Evolutionary conservation across 129 eudicot species (phyloP).

Genomic region (Helianthus tuberosus): DNA sequence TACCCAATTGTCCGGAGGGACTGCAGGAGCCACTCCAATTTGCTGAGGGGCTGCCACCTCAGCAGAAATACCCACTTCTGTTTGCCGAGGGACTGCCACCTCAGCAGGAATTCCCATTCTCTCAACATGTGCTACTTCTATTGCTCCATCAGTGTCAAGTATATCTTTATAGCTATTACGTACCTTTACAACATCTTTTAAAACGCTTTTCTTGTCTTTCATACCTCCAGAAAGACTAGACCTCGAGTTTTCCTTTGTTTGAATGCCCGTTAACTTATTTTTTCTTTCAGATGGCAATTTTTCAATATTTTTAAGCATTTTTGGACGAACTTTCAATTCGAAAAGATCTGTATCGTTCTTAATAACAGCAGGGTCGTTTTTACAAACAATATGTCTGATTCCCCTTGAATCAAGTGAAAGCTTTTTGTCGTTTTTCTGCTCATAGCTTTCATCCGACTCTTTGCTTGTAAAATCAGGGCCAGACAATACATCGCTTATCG

Average conservation of each 20-base stretch:
- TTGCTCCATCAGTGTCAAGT: conserved; percentile 41
- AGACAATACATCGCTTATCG: conserved; percentile 35
- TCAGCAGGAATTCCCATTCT: conserved; percentile 22
- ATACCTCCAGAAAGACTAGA: conserved; percentile 29
- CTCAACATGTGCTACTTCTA: conserved; percentile 37
- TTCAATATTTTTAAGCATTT: conserved; percentile 11
- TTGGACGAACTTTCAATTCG: conserved; percentile 33
- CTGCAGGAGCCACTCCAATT: conserved; percentile 24
- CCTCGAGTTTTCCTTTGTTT: conserved; percentile 32
- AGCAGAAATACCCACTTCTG: neutral
- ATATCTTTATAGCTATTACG: conserved; percentile 45
- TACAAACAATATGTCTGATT: conserved; percentile 23
- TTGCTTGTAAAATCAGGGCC: conserved; percentile 34
- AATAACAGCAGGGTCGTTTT: conserved; percentile 39
- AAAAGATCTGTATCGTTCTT: conserved; percentile 24
- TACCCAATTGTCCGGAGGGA: conserved; percentile 59
- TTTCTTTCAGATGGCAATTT: conserved; percentile 40
- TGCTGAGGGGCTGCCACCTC: conserved; percentile 32
- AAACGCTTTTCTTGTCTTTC: conserved; percentile 42
- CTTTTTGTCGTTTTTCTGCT: conserved; percentile 44
- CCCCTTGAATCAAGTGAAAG: conserved; percentile 40
- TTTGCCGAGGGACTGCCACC: conserved; percentile 31
- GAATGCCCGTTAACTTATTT: conserved; percentile 41
- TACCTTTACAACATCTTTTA: conserved; percentile 43
- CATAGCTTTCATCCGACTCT: conserved; percentile 39